Evolutionary conservation across 345 rosid genomes (phyloP), one percentile per base, ranked within the genome.

Genomic region (Eucalyptus marginata): DNA sequence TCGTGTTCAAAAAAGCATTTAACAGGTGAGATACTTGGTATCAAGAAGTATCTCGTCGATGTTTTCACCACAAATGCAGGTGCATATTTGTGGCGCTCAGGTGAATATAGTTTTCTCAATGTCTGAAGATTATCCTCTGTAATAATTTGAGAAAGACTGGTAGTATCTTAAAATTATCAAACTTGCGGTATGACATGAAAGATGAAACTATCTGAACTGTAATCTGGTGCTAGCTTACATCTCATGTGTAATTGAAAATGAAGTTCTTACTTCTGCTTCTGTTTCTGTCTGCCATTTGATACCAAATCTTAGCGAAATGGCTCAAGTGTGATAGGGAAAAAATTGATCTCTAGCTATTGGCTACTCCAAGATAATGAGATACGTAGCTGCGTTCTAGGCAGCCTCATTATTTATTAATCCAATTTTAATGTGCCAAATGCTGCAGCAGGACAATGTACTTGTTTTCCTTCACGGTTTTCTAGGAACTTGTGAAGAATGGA

Each of bases 381-480:
- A 84, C 1, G 86, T 27, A 84, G 54, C 46, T 36, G 27, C 44
- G 13, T 71, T 71, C 46, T 36, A 36, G 81, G 81, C 49, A 86
- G 64, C 49, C 66, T 9, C 76, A 4, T 56, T n/a, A 18, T 66
- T 24, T 64, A 64, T 4, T 33, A 50, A 46, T 88, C 33, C 50
- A 36, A 2, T 46, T 2, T 59, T 43, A 33, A 31, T 46, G 50
- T 8, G 43, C 71, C 52, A 16, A 51, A 59, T 52, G 49, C 79
- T 52, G 51, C 27, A 92, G 87, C 95, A 97, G 98, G 94, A 92
- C 59, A 92, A 90, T 91, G 91, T 94, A 59, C 87, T 92, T 86
- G 22, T 97, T 51, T 96, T 96, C 91, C 96, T 97, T 59, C 99
- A 97, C 89, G 98, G 99, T 59, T 96, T 97, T 92, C 97, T 97